Conservation (phyloP, 2,329 filamentous ascomycete genomes). For the Penicillium sumatraense region DNA sequence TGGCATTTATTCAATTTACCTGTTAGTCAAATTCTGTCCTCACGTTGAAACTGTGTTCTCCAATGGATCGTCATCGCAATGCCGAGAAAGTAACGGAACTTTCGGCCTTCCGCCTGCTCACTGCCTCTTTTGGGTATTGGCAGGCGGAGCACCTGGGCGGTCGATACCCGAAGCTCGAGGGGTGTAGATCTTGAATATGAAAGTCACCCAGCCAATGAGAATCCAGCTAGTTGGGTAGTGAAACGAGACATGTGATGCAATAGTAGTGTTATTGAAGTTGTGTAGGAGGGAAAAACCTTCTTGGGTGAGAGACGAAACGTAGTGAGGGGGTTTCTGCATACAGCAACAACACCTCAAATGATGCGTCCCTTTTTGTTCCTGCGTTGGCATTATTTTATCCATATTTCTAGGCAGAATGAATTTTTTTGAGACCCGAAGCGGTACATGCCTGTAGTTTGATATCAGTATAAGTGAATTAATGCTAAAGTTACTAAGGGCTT, state of each 20-base stretch:
- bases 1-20: slow-evolving; percentile 1
- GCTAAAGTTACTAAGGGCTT: background rate
- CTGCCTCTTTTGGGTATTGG: background rate
- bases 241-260: too few relatives aligned
- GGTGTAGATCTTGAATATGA: background rate
- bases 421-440: background rate
- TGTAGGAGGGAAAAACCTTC: too few relatives aligned
- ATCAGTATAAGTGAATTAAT: background rate
- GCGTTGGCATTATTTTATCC: background rate
- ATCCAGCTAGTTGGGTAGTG: too few relatives aligned
- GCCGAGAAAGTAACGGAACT: background rate
- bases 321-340: too few relatives aligned
- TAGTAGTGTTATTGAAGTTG: too few relatives aligned
- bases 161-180: background rate
- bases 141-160: background rate
- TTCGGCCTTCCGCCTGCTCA: background rate
- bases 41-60: background rate
- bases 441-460: background rate
- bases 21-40: slow-evolving; percentile 7
- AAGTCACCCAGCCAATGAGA: background rate
- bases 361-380: background rate
- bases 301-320: too few relatives aligned
- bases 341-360: too few relatives aligned
- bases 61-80: background rate
- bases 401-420: background rate